Evolutionary conservation across 2,329 filamentous ascomycete genomes (phyloP).

Genomic region (Ampelomyces quisqualis): DNA sequence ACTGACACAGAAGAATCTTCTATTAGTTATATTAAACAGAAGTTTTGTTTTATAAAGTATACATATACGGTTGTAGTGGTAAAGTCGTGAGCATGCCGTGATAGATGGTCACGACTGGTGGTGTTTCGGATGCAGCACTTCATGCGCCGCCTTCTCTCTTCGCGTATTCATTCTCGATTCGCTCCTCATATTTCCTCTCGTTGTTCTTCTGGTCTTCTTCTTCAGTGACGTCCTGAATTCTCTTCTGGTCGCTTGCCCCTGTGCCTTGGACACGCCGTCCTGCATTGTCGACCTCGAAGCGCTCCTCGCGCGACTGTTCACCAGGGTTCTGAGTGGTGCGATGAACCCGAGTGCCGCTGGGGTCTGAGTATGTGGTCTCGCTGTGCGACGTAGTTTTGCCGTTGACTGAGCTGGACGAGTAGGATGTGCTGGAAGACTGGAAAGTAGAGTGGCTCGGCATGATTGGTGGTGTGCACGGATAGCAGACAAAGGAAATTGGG

Average conservation of each 20-base stretch:
- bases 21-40: no score
- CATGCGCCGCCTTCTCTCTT: conserved; percentile 49
- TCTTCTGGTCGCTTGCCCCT: conserved; percentile 5
- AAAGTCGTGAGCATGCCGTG: no score
- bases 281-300: conserved; percentile 22
- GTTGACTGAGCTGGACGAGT: conserved; percentile 27
- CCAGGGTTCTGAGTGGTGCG: conserved; percentile 32
- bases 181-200: conserved; percentile 44
- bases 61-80: no score
- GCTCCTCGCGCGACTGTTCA: conserved; percentile 28
- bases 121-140: no score
- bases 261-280: conserved; percentile 21
- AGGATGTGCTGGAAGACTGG: conserved; percentile 31
- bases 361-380: conserved; percentile 28
- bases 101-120: no score
- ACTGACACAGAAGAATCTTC: no score
- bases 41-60: no score
- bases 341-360: conserved; percentile 31
- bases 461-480: neutral
- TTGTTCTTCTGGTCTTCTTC: conserved; percentile 38
- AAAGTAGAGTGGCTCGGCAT: conserved; percentile 20
- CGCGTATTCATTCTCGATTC: conserved; percentile 49
- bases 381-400: conserved; percentile 30
- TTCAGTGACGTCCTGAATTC: conserved; percentile 40
- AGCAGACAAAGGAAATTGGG: no score